Percentiles rank a stretch among this genome's conserved stretches.
Conservation (phyloP, 768 basidiomycete species). For the Tylopilus vinaceipallidus region DNA sequence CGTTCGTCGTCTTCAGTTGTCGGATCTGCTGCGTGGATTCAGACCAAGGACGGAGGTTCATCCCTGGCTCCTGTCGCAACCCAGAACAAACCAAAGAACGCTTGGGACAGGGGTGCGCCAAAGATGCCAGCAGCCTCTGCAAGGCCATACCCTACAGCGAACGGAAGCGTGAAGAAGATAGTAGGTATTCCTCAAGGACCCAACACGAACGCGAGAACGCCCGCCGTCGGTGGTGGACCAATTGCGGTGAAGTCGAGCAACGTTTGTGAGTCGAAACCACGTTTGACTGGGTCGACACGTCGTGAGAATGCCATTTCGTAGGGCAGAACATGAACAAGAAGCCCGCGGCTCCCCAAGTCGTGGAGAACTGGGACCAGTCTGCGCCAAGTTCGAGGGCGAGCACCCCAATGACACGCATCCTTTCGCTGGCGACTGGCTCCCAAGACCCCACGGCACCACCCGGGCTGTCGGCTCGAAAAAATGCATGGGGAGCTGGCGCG, state of each 20-base stretch:
- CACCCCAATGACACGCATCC: slow-evolving; percentile 12
- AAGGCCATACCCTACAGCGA: slow-evolving; percentile 16
- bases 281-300: neutral
- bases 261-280: slow-evolving; percentile 24
- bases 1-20: slow-evolving; percentile 20
- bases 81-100: slow-evolving; percentile 8
- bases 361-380: slow-evolving; percentile 23
- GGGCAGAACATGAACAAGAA: slow-evolving; percentile 15
- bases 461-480: slow-evolving; percentile 5
- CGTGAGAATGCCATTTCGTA: neutral
- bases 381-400: slow-evolving; percentile 11
- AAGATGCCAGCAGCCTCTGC: slow-evolving; percentile 5
- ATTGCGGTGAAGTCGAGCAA: slow-evolving; percentile 26
- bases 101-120: slow-evolving; percentile 20
- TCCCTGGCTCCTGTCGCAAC: neutral
- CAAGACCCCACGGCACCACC: slow-evolving; percentile 9
- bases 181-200: slow-evolving; percentile 4
- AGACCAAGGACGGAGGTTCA: slow-evolving; percentile 12
- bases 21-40: slow-evolving; percentile 27
- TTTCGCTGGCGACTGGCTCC: slow-evolving; percentile 4
- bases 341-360: neutral
- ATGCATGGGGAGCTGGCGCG: slow-evolving; percentile 11
- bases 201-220: slow-evolving; percentile 7
- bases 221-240: slow-evolving; percentile 29
- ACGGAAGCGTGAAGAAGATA: slow-evolving; percentile 22